Conservation (phyloP, 805 yeast species). For the Naumovozyma dairenensis region DNA sequence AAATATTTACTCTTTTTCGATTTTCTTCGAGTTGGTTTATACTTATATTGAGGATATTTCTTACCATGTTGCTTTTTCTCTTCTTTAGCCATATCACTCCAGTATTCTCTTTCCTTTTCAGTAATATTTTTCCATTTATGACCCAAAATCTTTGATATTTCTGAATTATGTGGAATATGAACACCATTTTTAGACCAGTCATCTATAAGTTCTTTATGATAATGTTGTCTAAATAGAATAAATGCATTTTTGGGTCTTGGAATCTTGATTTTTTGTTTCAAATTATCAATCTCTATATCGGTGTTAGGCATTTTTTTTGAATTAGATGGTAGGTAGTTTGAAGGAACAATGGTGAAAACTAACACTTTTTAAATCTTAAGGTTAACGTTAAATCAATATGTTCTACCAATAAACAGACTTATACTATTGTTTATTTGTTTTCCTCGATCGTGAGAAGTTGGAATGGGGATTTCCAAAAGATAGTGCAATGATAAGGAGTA, state of each 20-base stretch:
- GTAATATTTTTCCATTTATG: conserved; percentile 35
- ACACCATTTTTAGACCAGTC: conserved; percentile 13
- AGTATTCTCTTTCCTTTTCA: conserved; percentile 56
- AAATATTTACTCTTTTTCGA: too few relatives aligned
- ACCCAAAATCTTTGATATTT: conserved; percentile 49
- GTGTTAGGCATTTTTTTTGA: too few relatives aligned
- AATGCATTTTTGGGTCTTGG: conserved; percentile 73
- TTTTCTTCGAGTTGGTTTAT: conserved; percentile 41
- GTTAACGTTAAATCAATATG: too few relatives aligned
- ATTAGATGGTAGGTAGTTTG: too few relatives aligned
- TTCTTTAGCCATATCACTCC: conserved; percentile 74
- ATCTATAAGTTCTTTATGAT: conserved; percentile 47
- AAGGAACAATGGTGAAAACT: too few relatives aligned
- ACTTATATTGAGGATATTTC: conserved; percentile 81
- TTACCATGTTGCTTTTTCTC: conserved; percentile 75
- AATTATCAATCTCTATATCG: too few relatives aligned
- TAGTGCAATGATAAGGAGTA: too few relatives aligned
- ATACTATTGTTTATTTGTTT: too few relatives aligned
- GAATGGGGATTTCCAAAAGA: too few relatives aligned
- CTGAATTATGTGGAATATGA: conserved; percentile 28
- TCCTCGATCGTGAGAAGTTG: too few relatives aligned
- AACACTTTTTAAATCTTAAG: too few relatives aligned
- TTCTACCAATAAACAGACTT: too few relatives aligned
- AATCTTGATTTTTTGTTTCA: conserved; percentile 28
- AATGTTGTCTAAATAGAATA: conserved; percentile 74